A percentile compares a stretch with the other conserved stretches of the same genome.
Evolutionary conservation across 225 moss, liverwort and hornwort genomes (phyloP).

Genomic region (Rhytidiadelphus loreus): DNA sequence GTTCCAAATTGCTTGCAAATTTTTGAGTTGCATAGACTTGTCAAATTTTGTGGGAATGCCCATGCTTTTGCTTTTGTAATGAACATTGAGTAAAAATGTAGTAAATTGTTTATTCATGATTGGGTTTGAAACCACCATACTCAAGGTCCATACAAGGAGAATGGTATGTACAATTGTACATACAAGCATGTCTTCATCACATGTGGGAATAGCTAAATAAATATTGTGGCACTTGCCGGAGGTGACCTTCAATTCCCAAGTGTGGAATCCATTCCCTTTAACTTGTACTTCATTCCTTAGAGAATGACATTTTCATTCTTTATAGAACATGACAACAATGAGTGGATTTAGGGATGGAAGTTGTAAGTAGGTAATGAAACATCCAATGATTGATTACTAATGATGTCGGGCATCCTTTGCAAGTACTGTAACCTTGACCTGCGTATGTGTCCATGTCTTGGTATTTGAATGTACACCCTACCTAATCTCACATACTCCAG

Average conservation of each 20-base stretch:
- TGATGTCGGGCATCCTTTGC: background rate
- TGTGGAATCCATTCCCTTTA: background rate
- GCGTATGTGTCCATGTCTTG: accelerated
- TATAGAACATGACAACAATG: background rate
- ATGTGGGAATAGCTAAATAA: no score
- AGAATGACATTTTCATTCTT: background rate
- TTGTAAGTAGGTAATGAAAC: accelerated
- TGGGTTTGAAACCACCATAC: background rate
- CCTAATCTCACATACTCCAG: accelerated
- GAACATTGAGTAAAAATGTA: background rate
- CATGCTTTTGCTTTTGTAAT: background rate
- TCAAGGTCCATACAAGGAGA: background rate
- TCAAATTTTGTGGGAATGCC: accelerated
- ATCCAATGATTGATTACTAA: background rate
- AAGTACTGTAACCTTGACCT: background rate
- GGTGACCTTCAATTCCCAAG: no score
- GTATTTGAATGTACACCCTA: background rate
- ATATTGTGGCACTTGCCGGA: background rate
- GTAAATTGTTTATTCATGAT: background rate
- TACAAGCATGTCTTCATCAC: background rate
- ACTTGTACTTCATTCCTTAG: accelerated
- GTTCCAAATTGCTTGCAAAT: background rate
- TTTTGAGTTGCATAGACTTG: background rate
- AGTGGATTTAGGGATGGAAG: background rate
- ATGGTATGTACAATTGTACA: no score